Base-by-base conservation (phyloP, 2,329 filamentous ascomycete genomes). In the Aspergillus fumigatus region DNA sequence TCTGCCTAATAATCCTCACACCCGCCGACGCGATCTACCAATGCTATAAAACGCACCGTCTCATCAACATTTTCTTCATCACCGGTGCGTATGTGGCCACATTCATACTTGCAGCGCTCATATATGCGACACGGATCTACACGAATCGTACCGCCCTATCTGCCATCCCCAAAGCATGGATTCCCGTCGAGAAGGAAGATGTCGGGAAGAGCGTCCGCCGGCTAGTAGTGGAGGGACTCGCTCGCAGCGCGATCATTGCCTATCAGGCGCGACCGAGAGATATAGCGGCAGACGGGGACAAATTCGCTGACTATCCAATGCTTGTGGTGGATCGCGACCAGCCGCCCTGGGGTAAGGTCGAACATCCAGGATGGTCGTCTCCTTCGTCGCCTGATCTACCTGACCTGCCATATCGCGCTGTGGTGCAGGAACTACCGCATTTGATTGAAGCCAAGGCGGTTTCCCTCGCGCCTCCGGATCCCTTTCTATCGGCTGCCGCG, bases 391-490 rank as follows among this genome's bases (percentile, higher is more conserved):
- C 83, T 8, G 89, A 94, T 67, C 76, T 94, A 19, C 86, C 90
- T 4, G 85, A 90, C 67, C 76, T 97, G n/a, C 86, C 95, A 62
- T 97, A 96, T 73, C 82, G 81, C 64, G 85, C 86, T 1, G 90
- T 99, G 25, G 80, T 97, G 19, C 81, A 83, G 40, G 93, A 97
- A 73, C 80, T 99, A 25, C 90, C 92, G 1, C 88, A 95, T 68
- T 81, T 97, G 27, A 89, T 97, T 60, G 93, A 97, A 77, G 93
- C 90, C 9, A 93, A 93, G 72, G 93, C 92, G 1, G 85, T 97
- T n/a, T 92, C 90, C 0, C 82, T 96, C 40, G 90, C 89, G 0
- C 90, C 87, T 29, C 78, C 80, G 0, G 80, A 82, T 61, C 79
- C 81, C 3, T 71, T 75, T 3, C 65, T 60, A 25, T 40, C 69